phyloP scores from a whole-genome alignment of 1,284 basidiomycete species.

The Trametes polyzona region DNA sequence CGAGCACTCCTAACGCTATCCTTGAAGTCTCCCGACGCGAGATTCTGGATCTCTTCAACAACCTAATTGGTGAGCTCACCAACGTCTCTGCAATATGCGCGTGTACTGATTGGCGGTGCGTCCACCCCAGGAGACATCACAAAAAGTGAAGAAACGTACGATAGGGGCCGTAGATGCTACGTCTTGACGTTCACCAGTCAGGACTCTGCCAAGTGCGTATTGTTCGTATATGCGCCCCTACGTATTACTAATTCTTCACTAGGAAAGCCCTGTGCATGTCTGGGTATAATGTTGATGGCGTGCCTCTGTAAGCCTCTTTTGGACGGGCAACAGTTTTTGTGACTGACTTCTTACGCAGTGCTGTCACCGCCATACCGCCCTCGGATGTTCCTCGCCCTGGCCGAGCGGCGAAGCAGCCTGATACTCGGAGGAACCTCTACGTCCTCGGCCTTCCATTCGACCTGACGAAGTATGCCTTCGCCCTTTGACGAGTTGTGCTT shows the following conservation, averaged over 20 bases:
- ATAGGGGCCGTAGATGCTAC: constrained; percentile 45
- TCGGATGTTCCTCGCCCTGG: constrained; percentile 25
- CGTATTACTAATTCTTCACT: neutral
- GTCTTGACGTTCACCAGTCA: constrained; percentile 54
- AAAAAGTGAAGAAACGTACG: constrained; percentile 44
- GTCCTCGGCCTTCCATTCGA: constrained; percentile 80
- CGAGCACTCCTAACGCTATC: neutral
- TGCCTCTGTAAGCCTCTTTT: constrained; percentile 60
- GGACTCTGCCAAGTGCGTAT: constrained; percentile 51
- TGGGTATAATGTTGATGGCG: constrained; percentile 62
- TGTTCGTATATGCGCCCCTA: constrained; percentile 10
- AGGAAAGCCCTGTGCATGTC: constrained; percentile 72
- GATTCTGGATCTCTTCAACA: constrained; percentile 58
- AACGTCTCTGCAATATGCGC: constrained; percentile 8
- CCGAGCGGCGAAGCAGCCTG: constrained; percentile 41
- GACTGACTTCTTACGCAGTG: constrained; percentile 36
- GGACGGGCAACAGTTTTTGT: too few species aligned
- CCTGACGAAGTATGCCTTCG: constrained; percentile 62
- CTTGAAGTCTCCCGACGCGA: constrained; percentile 49
- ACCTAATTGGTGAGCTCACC: constrained; percentile 65
- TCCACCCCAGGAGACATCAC: constrained; percentile 49
- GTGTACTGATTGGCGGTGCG: neutral
- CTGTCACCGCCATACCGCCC: constrained; percentile 29
- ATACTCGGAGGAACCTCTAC: constrained; percentile 75
- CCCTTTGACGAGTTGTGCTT: neutral